Evolutionary conservation across 495 filamentous ascomycete species (phyloP), one percentile per base, ranked within the genome.

Genomic region (Hypoxylon fragiforme): DNA sequence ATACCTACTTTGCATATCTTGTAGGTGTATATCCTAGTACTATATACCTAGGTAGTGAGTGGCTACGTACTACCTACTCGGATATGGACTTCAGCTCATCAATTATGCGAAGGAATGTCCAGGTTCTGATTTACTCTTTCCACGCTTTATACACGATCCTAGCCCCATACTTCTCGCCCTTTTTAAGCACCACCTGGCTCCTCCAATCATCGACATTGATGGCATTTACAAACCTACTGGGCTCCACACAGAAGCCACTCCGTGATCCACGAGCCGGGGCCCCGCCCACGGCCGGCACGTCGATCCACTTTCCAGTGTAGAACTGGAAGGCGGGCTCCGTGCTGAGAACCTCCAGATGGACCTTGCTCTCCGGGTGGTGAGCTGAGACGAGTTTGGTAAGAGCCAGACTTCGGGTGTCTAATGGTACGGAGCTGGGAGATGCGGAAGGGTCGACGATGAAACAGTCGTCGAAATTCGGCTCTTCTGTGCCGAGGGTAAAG

Each of bases 261-360:
- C 89, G 79, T 7, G 82, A 62, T 0, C 74, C 79, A 13, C 88
- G 81, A 0, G 84, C 80, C 0, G 86, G 81, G 11, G 81, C 65
- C 0, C 83, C 86, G 11, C 79, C 83, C 9, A 87, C 81, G 31
- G 77, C 83, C 0, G 85, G 86, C n/a, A 94, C 84, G 57, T 91
- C 75, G 57, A 94, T 89, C 60, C 82, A 84, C 62, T 89, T 86
- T 37, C 91, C 94, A 0, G 90, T 95, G 73, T 97, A 97, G 73
- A 95, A 95, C 69, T 96, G 92, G 80, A 96, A 97, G 0, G 92
- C 90, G 1, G 94, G 94, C 72, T 97, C 92, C 0, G 91, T 97
- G 73, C 87, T 91, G 60, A 82, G 72, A 7, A 95, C 85, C 59
- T 96, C 88, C 15, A 97, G 82, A 62, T 95, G 84, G 54, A 96